Evolutionary conservation across 1,284 basidiomycete genomes (phyloP).

Genomic region (Leucoagaricus sp.): DNA sequence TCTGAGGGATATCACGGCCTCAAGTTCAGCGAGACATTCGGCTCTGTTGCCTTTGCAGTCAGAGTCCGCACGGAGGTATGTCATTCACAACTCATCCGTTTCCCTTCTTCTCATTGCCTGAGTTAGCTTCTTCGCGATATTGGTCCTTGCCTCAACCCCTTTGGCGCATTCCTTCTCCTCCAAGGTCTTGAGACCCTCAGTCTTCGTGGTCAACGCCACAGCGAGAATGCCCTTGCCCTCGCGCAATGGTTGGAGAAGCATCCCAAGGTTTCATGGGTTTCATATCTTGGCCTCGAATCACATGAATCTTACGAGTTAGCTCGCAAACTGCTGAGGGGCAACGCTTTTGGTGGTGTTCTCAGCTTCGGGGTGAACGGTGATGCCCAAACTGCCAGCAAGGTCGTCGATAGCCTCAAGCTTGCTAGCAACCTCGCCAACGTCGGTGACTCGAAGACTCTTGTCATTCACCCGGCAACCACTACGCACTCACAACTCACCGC

Average conservation of each 20-base stretch:
- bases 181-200: slow-evolving; percentile 88
- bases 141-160: slow-evolving; percentile 78
- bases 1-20: slow-evolving; percentile 85
- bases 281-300: slow-evolving; percentile 72
- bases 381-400: slow-evolving; percentile 55
- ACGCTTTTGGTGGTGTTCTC: slow-evolving; percentile 76
- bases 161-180: slow-evolving; percentile 81
- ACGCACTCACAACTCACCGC: slow-evolving; percentile 80
- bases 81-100: slow-evolving; percentile 19
- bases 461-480: slow-evolving; percentile 83
- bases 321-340: slow-evolving; percentile 56
- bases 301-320: slow-evolving; percentile 70
- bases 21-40: slow-evolving; percentile 76
- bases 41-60: slow-evolving; percentile 69
- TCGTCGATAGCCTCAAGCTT: slow-evolving; percentile 77
- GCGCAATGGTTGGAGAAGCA: slow-evolving; percentile 76
- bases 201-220: slow-evolving; percentile 77
- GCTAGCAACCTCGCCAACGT: slow-evolving; percentile 81
- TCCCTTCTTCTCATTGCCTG: not conserved
- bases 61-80: slow-evolving; percentile 61
- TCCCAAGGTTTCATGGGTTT: slow-evolving; percentile 78
- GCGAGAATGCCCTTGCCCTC: slow-evolving; percentile 73
- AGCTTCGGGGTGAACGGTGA: slow-evolving; percentile 83
- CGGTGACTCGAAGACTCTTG: slow-evolving; percentile 76
- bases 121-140: slow-evolving; percentile 73